Percentiles rank a stretch among this genome's conserved stretches.
Conservation (phyloP, 208 protist genomes). For the Acanthamoeba quina region DNA sequence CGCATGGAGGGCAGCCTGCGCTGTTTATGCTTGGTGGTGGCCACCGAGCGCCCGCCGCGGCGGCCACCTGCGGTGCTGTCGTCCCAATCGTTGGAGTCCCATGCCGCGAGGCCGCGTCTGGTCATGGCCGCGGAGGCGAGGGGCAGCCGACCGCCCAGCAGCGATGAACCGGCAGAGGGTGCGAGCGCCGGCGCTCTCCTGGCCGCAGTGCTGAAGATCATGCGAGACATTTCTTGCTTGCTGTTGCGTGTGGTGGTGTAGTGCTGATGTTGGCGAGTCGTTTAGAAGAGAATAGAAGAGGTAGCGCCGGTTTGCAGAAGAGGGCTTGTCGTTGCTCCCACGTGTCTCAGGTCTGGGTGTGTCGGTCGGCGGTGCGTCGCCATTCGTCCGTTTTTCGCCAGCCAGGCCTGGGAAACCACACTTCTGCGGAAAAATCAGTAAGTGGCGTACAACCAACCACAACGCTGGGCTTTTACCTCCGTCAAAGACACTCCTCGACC, state of each 20-base stretch:
- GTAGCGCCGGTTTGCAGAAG: too few relatives aligned
- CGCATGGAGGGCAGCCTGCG: constrained; percentile 4
- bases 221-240: constrained; percentile 6
- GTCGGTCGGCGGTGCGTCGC: background rate
- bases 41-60: background rate
- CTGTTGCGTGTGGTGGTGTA: background rate
- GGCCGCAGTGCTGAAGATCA: background rate
- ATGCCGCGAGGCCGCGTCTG: background rate
- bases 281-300: background rate
- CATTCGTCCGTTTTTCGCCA: background rate
- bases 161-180: background rate
- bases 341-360: too few relatives aligned
- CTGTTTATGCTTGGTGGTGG: background rate
- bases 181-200: background rate
- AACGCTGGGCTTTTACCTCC: too few relatives aligned
- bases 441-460: too few relatives aligned
- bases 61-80: background rate
- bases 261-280: background rate
- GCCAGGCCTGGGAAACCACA: background rate
- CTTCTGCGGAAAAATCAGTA: too few relatives aligned
- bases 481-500: background rate
- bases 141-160: background rate
- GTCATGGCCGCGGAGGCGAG: background rate
- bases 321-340: too few relatives aligned
- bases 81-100: background rate